Base-by-base conservation (phyloP, 768 basidiomycete genomes). In the Dacryopinax primogenitus region DNA sequence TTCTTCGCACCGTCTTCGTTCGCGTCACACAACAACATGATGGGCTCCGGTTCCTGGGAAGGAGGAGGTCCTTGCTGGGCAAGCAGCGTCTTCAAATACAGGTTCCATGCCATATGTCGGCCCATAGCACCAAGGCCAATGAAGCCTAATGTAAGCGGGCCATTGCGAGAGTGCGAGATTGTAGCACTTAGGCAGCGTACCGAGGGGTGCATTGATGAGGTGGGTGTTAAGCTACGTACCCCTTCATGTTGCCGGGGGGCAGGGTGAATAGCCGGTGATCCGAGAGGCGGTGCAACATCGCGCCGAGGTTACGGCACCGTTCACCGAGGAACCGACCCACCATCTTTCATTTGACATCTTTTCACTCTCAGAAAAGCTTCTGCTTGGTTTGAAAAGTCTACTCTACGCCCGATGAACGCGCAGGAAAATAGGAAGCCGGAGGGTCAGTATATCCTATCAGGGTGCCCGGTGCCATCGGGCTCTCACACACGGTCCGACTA, bases 111-210 rank as follows among this genome's bases (percentile, higher is more conserved):
- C 92, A 93, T 93, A 74, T 90, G 86, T 45, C 83, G 84, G 41
- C 91, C 91, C 91, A 94, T 93, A 45, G 86, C 81, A 39, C 91
- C 91, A 13, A 94, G 82, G 9, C 92, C 91, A 63, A 94, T 86
- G 77, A 94, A 92, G 63, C 83, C 85, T 34, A 85, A 45, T 1
- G 69, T 71, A 3, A 63, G 18, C 21, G 9, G 18, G 39, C 65
- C 67, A 30, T 33, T 32, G n/a, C 13, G 23, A 23, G 2, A 61
- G 26, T n/a, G 4, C 3, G 23, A 18, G 51, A 58, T 11, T 23
- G 51, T 4, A 28, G 51, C 9, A 28, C 32, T 23, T 11, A 58
- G 18, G 21, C 26, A 11, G 23, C 51, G 11, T 23, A 58, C 4
- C 9, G 51, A 58, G 51, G 51, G 4, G 26, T 30, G 51, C 51